phyloP scores from a whole-genome alignment of 257 asterid genomes.

The Coffea eugenioides region DNA sequence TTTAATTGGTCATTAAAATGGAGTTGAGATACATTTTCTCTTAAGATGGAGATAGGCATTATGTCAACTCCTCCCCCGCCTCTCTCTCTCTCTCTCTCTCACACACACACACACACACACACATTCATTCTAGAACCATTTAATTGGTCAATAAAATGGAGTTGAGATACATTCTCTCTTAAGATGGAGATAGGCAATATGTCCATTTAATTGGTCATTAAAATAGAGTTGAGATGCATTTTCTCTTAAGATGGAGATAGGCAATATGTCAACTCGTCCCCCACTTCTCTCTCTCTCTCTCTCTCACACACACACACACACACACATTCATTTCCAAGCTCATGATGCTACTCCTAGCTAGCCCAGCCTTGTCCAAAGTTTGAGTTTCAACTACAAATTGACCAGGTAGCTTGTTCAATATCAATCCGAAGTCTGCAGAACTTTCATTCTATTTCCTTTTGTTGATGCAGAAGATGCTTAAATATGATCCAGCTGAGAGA shows the following conservation, averaged over 20 bases:
- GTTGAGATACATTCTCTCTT: not conserved
- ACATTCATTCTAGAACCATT: not conserved
- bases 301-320: not conserved
- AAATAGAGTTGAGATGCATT: not conserved
- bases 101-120: no score
- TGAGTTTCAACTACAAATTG: not conserved
- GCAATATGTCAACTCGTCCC: no score
- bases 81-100: no score
- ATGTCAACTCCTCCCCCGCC: no score
- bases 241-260: no score
- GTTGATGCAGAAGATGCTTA: conserved; percentile 74
- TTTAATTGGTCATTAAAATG: not conserved
- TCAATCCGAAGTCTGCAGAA: not conserved
- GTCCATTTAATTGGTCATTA: not conserved
- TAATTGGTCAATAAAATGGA: not conserved
- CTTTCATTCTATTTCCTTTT: conserved; percentile 7
- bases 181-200: no score
- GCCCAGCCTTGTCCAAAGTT: not conserved
- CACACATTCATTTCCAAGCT: not conserved
- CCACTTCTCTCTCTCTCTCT: not conserved
- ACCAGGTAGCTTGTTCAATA: no score
- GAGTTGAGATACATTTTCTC: no score
- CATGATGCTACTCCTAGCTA: not conserved
- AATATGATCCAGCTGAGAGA: conserved; percentile 78
- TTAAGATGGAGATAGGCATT: no score